Base-by-base conservation (phyloP, 768 basidiomycete genomes). In the Cystobasidium tubakii region DNA sequence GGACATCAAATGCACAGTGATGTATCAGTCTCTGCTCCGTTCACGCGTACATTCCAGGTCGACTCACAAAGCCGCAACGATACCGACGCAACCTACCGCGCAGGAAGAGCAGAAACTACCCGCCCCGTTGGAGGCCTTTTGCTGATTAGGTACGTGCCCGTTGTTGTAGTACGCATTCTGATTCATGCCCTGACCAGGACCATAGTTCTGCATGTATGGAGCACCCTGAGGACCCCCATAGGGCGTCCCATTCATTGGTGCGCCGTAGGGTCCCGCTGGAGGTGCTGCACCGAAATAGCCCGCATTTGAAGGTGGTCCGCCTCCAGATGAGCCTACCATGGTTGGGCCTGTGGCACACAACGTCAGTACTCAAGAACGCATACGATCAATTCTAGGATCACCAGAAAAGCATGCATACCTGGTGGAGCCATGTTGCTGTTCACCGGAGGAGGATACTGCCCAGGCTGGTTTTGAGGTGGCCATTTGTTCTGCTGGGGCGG, bases 301-400 rank as follows among this genome's bases (percentile, higher is more conserved):
- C 21, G 46, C 46, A 50, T 50, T 50, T 19, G 46, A 50, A 50
- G 46, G 46, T 17, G 46, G 10, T 15, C 46, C 46, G 7, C 46
- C 46, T 50, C 46, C 46, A 17, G 46, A 50, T 50, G 46, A 50
- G 46, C 46, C 46, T 50, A 50, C 46, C 46, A 50, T 50, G 46
- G 46, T n/a, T 21, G 46, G 46, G 12, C 46, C 46, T 50, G 46
- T 39, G 6, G 6, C 46, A 50, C 7, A 9, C 7, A 6, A 15
- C 39, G 39, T 39, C 39, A 39, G 15, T 39, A 39, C 7, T 39
- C 39, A n/a, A n/a, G n/a, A n/a, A n/a, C n/a, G 39, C 7, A 39
- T 15, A 39, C 39, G 7, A 39, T 39, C 39, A 6, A 39, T 39
- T 6, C 39, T 6, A 39, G 39, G 39, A 6, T 15, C 39, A 39